Evolutionary conservation across 2,329 filamentous ascomycete genomes (phyloP).

Genomic region (Sporothrix brunneoviolacea): DNA sequence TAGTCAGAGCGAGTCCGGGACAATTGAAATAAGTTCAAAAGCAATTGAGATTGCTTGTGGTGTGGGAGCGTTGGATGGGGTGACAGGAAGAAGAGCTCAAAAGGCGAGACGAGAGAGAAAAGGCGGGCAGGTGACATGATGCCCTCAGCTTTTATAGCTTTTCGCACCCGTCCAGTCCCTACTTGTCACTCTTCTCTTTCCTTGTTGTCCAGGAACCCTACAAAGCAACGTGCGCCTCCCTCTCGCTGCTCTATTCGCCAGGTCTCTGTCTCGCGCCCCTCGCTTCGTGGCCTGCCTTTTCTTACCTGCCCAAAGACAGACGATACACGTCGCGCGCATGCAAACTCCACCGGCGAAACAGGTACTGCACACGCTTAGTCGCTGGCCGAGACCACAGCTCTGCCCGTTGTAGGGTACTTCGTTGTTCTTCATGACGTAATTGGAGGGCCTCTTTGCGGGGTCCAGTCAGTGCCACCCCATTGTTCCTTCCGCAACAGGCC

Average conservation of each 20-base stretch:
- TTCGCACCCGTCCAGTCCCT: background rate
- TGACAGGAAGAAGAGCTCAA: background rate
- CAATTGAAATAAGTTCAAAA: too few relatives aligned
- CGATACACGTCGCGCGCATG: too few relatives aligned
- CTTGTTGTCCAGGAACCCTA: slow-evolving; percentile 1
- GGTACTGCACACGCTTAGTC: background rate
- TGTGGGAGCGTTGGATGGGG: background rate
- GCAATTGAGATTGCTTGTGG: too few relatives aligned
- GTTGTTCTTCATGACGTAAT: slow-evolving; percentile 10
- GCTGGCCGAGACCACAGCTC: background rate
- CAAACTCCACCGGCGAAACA: background rate
- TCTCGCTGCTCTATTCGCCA: slow-evolving; percentile 7
- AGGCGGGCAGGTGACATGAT: slow-evolving; percentile 1
- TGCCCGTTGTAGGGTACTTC: background rate
- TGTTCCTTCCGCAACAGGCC: background rate
- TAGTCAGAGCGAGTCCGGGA: background rate
- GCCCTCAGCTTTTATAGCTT: slow-evolving; percentile 2
- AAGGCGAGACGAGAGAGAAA: background rate
- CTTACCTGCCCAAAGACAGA: background rate
- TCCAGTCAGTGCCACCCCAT: background rate
- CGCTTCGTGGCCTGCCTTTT: slow-evolving; percentile 1
- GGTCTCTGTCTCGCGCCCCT: background rate
- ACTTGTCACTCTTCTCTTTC: slow-evolving; percentile 7
- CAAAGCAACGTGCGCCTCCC: slow-evolving; percentile 9
- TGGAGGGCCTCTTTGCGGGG: background rate